A percentile compares a stretch with the other conserved stretches of the same genome.
Conservation (phyloP, 1,284 basidiomycete genomes). For the Ganoderma leucocontextum region DNA sequence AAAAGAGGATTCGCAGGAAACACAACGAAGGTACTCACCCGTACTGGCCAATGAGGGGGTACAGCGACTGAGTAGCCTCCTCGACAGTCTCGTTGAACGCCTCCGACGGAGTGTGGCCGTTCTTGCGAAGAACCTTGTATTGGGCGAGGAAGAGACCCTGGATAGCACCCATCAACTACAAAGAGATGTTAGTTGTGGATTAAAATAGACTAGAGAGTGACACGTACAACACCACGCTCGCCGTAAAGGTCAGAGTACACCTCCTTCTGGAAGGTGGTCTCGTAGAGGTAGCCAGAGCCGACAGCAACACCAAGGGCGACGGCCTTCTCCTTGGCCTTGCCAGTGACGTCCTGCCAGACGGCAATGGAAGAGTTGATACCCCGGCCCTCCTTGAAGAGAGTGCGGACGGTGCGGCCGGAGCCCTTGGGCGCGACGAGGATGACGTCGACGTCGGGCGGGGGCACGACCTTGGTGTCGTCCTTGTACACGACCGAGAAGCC, state of each 20-base stretch:
- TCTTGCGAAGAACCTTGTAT: conserved; percentile 98
- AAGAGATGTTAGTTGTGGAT: conserved; percentile 31
- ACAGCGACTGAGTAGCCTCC: conserved; percentile 98
- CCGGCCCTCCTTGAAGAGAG: conserved; percentile 99
- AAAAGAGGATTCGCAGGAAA: not conserved
- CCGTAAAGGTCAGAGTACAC: conserved; percentile 99
- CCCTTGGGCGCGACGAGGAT: conserved; percentile 99
- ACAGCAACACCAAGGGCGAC: conserved; percentile 94
- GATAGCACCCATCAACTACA: conserved; percentile 96
- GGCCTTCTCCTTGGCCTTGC: conserved; percentile 98
- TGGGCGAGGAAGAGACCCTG: conserved; percentile 99
- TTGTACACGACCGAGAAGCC: conserved; percentile 99
- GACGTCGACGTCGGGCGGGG: conserved; percentile 95
- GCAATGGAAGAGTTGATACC: conserved; percentile 94
- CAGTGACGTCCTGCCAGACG: conserved; percentile 94
- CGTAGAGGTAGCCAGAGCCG: conserved; percentile 97
- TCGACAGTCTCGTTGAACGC: conserved; percentile 99
- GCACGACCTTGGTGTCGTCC: conserved; percentile 94
- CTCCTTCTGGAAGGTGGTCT: conserved; percentile 99
- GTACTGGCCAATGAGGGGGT: conserved; percentile 95
- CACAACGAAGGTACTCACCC: conserved; percentile 59
- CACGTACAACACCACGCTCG: conserved; percentile 96
- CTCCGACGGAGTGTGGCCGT: conserved; percentile 97
- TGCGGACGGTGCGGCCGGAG: conserved; percentile 98
- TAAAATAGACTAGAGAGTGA: not conserved